Conservation (phyloP, 2,329 filamentous ascomycete species). For the Hypoxylon rubiginosum region DNA sequence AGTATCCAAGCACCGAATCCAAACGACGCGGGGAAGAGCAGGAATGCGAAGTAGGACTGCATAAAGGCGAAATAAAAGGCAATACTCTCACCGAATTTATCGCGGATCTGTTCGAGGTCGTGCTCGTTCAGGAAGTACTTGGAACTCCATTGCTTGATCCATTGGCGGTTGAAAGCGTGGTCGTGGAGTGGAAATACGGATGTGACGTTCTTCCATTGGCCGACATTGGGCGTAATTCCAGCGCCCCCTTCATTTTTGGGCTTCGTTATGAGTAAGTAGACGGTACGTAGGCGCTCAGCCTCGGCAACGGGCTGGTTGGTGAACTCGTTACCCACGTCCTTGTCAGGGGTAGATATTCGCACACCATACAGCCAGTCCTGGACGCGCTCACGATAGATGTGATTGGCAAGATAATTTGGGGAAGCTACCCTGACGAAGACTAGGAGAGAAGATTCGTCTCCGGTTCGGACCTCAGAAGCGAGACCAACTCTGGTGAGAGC, state of each 20-base stretch:
- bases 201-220: constrained; percentile 79
- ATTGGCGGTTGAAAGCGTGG: constrained; percentile 78
- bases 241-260: constrained; percentile 81
- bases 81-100: constrained; percentile 85
- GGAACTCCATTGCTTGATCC: constrained; percentile 81
- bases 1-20: constrained; percentile 84
- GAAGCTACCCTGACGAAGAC: constrained; percentile 87
- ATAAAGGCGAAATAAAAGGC: constrained; percentile 97
- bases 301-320: constrained; percentile 83
- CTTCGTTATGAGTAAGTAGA: constrained; percentile 87
- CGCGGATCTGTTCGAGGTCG: constrained; percentile 80
- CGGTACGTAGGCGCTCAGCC: constrained; percentile 87
- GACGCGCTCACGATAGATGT: constrained; percentile 88
- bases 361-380: constrained; percentile 96
- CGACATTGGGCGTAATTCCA: constrained; percentile 77
- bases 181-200: constrained; percentile 86
- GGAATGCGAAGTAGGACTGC: constrained; percentile 88
- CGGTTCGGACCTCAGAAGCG: constrained; percentile 87
- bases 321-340: constrained; percentile 77
- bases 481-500: constrained; percentile 84
- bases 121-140: constrained; percentile 75
- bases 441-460: constrained; percentile 80
- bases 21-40: constrained; percentile 84
- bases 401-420: constrained; percentile 78
- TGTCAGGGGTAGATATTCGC: constrained; percentile 79